Evolutionary conservation across 805 yeast species (phyloP).

Genomic region (Starmerella floricola): DNA sequence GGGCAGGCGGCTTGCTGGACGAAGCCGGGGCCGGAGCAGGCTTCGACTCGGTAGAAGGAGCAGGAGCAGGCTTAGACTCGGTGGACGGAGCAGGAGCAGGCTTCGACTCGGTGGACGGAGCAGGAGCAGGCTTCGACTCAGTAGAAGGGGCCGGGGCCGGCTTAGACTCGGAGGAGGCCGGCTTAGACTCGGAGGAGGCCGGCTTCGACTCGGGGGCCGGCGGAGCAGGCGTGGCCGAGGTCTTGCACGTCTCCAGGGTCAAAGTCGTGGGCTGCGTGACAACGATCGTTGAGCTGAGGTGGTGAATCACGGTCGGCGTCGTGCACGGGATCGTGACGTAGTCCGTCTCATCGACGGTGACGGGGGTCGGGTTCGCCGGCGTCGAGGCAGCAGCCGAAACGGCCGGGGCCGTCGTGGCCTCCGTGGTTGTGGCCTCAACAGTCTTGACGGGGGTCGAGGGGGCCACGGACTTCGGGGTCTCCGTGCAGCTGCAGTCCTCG

Average conservation of each 20-base stretch:
- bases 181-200: not conserved
- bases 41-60: no score
- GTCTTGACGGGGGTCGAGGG: no score
- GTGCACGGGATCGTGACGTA: conserved; percentile 1
- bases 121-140: not conserved
- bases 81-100: no score
- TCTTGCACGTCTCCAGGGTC: not conserved
- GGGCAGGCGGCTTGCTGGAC: no score
- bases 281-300: not conserved
- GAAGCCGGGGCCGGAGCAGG: no score
- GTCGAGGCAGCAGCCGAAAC: conserved; percentile 4
- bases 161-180: not conserved
- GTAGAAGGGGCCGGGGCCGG: not conserved
- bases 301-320: not conserved
- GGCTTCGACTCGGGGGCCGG: not conserved
- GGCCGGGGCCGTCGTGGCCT: no score
- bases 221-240: not conserved
- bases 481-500: conserved; percentile 32
- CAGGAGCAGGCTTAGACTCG: no score
- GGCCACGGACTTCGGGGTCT: not conserved
- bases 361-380: not conserved
- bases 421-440: no score
- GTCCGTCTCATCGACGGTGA: not conserved
- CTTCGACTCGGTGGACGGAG: not conserved
- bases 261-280: not conserved